Evolutionary conservation across 495 filamentous ascomycete genomes (phyloP).

Genomic region (Schizothecium vesticola): DNA sequence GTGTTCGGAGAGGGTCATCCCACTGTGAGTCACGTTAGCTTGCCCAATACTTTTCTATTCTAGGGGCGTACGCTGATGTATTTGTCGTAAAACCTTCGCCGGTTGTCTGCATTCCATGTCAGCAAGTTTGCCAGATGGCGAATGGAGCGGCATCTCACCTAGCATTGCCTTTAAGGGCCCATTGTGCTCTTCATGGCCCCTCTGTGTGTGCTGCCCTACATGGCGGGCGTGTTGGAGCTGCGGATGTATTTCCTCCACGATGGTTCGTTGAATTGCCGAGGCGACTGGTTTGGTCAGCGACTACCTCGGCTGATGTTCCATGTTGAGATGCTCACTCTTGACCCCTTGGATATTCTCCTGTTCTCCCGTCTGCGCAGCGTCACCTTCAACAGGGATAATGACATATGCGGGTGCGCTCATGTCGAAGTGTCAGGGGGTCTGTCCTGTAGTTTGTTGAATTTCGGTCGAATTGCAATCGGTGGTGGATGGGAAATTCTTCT

Average conservation of each 20-base stretch:
- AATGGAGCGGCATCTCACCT: not conserved
- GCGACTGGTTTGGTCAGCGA: not conserved
- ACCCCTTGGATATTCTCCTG: not conserved
- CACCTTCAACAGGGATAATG: not conserved
- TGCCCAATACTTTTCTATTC: not conserved
- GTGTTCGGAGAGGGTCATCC: not conserved
- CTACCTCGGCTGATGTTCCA: not conserved
- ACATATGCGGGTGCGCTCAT: conserved; percentile 1
- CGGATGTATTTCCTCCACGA: not conserved
- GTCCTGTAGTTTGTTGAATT: not conserved
- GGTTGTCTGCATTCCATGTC: not conserved
- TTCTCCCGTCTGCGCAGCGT: not conserved
- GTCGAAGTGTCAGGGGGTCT: not conserved
- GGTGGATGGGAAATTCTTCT: too few species aligned
- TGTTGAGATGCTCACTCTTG: not conserved
- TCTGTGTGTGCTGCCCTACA: not conserved
- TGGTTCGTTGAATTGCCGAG: not conserved
- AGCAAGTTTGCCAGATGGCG: not conserved
- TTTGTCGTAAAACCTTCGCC: not conserved
- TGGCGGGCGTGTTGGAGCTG: not conserved
- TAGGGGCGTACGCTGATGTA: not conserved
- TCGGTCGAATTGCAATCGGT: too few species aligned
- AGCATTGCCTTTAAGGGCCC: not conserved
- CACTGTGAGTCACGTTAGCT: not conserved
- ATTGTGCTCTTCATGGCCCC: not conserved